Evolutionary conservation across 108 stramenopile species (phyloP).

Genomic region (Asterionellopsis glacialis): DNA sequence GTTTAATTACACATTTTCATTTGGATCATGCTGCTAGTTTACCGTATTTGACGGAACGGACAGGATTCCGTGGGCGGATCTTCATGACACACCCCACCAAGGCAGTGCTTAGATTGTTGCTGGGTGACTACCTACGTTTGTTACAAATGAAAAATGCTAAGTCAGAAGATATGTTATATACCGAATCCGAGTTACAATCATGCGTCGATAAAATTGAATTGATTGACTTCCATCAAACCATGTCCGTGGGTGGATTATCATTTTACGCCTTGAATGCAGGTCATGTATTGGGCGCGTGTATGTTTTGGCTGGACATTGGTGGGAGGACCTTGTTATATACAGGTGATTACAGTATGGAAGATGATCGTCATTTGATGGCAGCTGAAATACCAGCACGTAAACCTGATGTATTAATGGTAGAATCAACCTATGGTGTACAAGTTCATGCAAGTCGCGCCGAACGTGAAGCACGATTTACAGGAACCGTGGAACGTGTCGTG

Average conservation of each 20-base stretch:
- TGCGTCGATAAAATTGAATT: slow-evolving; percentile 95
- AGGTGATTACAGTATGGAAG: slow-evolving; percentile 97
- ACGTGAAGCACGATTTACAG: slow-evolving; percentile 92
- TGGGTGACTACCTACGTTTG: slow-evolving; percentile 90
- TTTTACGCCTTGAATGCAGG: slow-evolving; percentile 97
- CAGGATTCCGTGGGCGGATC: slow-evolving; percentile 89
- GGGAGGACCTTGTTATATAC: slow-evolving; percentile 94
- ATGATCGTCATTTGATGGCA: slow-evolving; percentile 96
- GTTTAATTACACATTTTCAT: slow-evolving; percentile 96
- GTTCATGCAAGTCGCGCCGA: slow-evolving; percentile 89
- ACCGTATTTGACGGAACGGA: slow-evolving; percentile 98
- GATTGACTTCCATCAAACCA: slow-evolving; percentile 93
- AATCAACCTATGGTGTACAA: slow-evolving; percentile 96
- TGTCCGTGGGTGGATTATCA: slow-evolving; percentile 82
- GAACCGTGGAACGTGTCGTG: slow-evolving; percentile 84
- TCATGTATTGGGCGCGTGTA: slow-evolving; percentile 98
- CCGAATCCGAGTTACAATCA: slow-evolving; percentile 84
- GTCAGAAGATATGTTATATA: slow-evolving; percentile 82
- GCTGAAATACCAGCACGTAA: slow-evolving; percentile 87
- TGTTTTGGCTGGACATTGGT: slow-evolving; percentile 96
- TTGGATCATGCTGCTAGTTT: slow-evolving; percentile 96
- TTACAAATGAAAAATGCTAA: slow-evolving; percentile 73
- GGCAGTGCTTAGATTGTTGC: slow-evolving; percentile 89
- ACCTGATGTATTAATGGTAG: slow-evolving; percentile 96
- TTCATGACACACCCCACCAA: slow-evolving; percentile 99